These are phyloP conservation scores for Phytophthora capsici DNA, from an alignment of 352 stramenopile genomes.

Conservation along the genomic window DNA sequence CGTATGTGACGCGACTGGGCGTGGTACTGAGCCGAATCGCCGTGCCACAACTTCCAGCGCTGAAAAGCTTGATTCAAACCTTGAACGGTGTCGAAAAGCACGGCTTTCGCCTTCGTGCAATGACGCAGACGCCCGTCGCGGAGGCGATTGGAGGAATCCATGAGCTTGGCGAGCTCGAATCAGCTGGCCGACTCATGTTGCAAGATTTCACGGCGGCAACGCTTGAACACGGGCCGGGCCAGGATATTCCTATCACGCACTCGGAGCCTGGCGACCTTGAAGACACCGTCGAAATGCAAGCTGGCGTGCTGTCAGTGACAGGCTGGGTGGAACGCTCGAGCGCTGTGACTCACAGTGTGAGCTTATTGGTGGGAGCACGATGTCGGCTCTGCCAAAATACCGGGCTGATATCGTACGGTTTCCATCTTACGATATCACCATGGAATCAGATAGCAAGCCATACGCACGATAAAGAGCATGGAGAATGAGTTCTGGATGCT, in stretches of 20 bases:
- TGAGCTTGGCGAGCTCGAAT: conserved; percentile 3
- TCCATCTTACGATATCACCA: too few relatives aligned
- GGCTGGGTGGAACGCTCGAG: background rate
- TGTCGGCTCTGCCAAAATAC: too few relatives aligned
- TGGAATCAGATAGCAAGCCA: conserved; percentile 5
- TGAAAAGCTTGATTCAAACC: too few relatives aligned
- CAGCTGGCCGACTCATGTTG: conserved; percentile 2
- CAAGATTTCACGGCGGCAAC: conserved; percentile 10
- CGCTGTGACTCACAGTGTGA: too few relatives aligned
- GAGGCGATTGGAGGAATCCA: conserved; percentile 21
- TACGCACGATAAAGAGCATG: background rate
- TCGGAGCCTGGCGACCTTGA: conserved; percentile 16
- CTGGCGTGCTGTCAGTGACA: conserved; percentile 16
- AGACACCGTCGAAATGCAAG: conserved; percentile 22
- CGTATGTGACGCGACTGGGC: conserved; percentile 28
- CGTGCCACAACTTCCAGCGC: too few relatives aligned
- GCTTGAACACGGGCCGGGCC: conserved; percentile 20
- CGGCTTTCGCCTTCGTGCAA: background rate
- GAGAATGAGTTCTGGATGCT: too few relatives aligned
- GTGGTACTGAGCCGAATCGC: conserved; percentile 4
- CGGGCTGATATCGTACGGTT: background rate
- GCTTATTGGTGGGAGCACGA: background rate
- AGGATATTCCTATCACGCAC: conserved; percentile 11
- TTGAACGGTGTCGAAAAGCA: too few relatives aligned
- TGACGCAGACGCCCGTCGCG: conserved; percentile 2